Base-by-base conservation (phyloP, 345 rosid species). In the Euphorbia peplus region DNA sequence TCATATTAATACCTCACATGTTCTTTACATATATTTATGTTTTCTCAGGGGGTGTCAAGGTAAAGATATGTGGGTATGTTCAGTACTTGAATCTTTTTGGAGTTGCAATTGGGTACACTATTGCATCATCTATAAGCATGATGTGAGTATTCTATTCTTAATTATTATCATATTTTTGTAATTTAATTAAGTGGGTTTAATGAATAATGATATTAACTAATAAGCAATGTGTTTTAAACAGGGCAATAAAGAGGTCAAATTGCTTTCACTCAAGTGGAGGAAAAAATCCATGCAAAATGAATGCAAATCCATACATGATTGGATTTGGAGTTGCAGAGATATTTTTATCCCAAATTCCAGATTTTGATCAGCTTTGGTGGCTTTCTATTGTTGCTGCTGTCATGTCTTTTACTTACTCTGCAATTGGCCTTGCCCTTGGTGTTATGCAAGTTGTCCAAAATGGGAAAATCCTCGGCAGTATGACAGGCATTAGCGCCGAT, bases 391-490 rank as follows among this genome's bases (percentile, higher is more conserved):
- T 91, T 8, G 99, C 93, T 4, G 96, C 99, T 5, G 85, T 88
- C 67, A 95, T 95, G 99, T 91, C 97, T 29, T 95, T 91, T 79
- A 87, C 99, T 60, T 91, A 91, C 86, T 91, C 97, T 0, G 59
- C 84, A n/a, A 88, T 95, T 63, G 97, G 99, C 48, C 88, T 95
- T 2, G 91, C 86, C 41, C 97, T 95, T 0, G 97, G 96, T 4
- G 74, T 95, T 54, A 85, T 79, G 24, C 79, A 91, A 83, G 97
- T 91, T 3, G 88, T 81, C 68, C 83, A 81, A 63, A 84, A 63
- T 60, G 86, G 87, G 42, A 81, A 76, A 67, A 1, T 88, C 47
- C 77, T 52, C 71, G 98, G 98, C 44, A 89, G 86, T 58, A 62
- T 89, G 42, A 93, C 98, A 6, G 97, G 97, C 44, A 74, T 93